Base-by-base conservation (phyloP, 805 yeast genomes). In the Candida verbasci region DNA sequence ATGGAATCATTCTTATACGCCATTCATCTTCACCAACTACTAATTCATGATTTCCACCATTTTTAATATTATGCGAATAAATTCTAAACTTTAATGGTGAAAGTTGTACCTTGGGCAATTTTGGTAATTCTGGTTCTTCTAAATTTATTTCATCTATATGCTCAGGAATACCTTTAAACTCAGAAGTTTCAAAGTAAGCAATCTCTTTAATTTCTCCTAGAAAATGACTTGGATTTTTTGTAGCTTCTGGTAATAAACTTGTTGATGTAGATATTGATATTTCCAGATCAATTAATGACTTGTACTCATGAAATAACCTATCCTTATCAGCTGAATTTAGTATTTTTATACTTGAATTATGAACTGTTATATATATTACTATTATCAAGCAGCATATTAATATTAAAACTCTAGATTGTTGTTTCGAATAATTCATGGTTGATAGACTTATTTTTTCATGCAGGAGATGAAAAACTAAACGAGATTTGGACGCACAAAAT, bases 51-150 rank as follows among this genome's bases (percentile, higher is more conserved):
- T 49, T 52, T 16, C 52, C 57, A 6, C 60, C 65, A 38, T 55
- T 59, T 29, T 58, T 60, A 37, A 62, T 47, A 45, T 62, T 62
- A 36, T 62, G 67, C 9, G 65, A 54, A 39, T 62, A 62, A n/a
- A 62, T 43, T 15, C 68, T 48, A 41, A 62, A 55, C n/a, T 28
- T 35, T 3, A 59, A 22, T 3, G 53, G 46, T 29, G 34, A 23
- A 17, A 41, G 30, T 5, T 33, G 35, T 6, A 22, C 48, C 1
- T 35, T 43, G 0, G 53, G 45, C 6, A 56, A 34, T 9, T 28
- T 25, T 16, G 56, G 48, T 17, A 34, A 35, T 12, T 26, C 31
- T 4, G 43, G 43, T 24, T 40, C 43, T 9, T 17, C 23, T 12
- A 38, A 25, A 22, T 10, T 21, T 11, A 31, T 22, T 17, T 34